Conservation (phyloP, 805 yeast genomes). For the Maudiozyma serrabonitensis region DNA sequence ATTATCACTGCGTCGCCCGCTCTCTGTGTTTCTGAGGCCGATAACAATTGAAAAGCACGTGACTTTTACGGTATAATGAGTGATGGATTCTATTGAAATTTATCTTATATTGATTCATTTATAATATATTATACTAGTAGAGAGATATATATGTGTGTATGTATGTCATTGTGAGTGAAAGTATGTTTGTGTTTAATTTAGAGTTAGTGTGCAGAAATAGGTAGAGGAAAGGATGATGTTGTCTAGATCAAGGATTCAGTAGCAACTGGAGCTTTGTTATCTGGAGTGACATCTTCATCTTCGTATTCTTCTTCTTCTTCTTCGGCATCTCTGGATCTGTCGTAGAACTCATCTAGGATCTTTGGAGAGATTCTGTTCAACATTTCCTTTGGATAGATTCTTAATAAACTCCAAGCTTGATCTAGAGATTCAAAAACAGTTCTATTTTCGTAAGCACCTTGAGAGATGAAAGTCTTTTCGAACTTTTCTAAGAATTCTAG, state of each 20-base stretch:
- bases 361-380: conserved; percentile 97
- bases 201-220: neutral
- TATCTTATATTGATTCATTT: neutral
- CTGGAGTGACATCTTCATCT: conserved; percentile 16
- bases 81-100: neutral
- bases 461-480: conserved; percentile 89
- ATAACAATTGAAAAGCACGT: too few relatives aligned
- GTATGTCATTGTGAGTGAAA: neutral
- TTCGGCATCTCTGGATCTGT: conserved; percentile 66
- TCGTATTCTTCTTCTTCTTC: conserved; percentile 39
- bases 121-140: neutral
- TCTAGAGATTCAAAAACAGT: conserved; percentile 90
- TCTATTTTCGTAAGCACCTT: conserved; percentile 96
- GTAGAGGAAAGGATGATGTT: too few relatives aligned
- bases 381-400: conserved; percentile 98
- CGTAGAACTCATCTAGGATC: conserved; percentile 91
- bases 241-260: conserved; percentile 20
- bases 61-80: neutral
- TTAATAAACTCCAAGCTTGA: conserved; percentile 94
- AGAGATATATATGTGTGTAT: neutral
- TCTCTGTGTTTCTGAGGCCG: too few relatives aligned
- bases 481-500: conserved; percentile 96
- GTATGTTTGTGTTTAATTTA: neutral
- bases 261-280: conserved; percentile 6
- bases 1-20: too few relatives aligned